These are phyloP conservation scores for Tulasnella sp. DNA, from an alignment of 768 basidiomycete species.

Conservation along the genomic window DNA sequence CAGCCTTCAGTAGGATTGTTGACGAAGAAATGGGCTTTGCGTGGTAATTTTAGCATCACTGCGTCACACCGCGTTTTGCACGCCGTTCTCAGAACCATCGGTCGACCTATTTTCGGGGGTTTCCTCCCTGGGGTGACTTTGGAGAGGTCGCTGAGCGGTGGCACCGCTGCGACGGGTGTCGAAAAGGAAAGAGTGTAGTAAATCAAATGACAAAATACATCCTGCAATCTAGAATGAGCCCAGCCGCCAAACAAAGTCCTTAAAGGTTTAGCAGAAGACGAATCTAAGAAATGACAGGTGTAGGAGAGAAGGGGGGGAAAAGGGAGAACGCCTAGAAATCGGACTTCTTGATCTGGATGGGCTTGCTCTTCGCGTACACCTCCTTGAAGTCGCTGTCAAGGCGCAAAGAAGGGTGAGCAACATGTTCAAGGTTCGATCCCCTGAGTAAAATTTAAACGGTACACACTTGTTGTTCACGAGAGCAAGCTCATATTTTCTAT, in stretches of 20 bases:
- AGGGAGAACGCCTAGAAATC: background rate
- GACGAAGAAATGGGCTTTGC: conserved; percentile 75
- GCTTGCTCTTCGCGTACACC: background rate
- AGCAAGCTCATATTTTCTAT: background rate
- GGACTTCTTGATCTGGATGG: background rate
- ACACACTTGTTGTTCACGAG: background rate
- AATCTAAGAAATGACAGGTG: background rate
- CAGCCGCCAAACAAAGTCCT: background rate
- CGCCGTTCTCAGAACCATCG: no score
- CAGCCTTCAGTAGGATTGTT: conserved; percentile 52
- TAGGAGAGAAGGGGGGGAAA: background rate
- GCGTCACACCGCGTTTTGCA: background rate
- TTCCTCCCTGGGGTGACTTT: no score
- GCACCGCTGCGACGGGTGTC: no score
- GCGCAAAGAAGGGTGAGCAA: background rate
- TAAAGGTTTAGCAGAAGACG: background rate
- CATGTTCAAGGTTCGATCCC: background rate
- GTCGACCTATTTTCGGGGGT: no score
- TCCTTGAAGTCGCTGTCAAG: background rate
- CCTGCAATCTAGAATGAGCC: background rate
- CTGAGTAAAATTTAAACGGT: background rate
- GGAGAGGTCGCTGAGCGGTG: no score
- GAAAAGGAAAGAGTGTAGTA: no score
- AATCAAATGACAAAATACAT: no score
- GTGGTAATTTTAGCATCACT: conserved; percentile 26